Base-by-base conservation (phyloP, 192 early-diverging fungal genomes). In the Coemansia sp. region DNA sequence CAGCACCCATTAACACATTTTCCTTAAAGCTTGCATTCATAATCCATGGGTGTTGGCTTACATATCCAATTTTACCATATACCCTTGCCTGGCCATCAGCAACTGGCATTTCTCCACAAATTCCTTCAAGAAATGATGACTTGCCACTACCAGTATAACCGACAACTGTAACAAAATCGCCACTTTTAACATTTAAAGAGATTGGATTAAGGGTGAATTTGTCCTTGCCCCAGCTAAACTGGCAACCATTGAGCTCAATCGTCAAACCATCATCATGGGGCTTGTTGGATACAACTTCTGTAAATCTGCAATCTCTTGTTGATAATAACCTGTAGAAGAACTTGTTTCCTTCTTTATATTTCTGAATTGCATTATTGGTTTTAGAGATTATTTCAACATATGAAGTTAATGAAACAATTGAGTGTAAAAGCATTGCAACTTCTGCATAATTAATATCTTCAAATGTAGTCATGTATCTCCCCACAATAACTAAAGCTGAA, bases 101-200 rank as follows among this genome's bases (percentile, higher is more conserved):
- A 67, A 88, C 85, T 64, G 92, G 89, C 91, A 95, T 96, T 76
- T 98, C 96, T 5, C 84, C 81, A 51, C 85, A 77, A 22, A 89
- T 71, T 20, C 86, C 85, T 7, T 79, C 82, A 20, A 87, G 37
- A 14, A 89, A 63, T 0, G 87, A 89, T 1, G 87, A 85, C 62
- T 89, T 89, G n/a, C 88, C 88, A 45, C 75, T 75, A 17, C 88
- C 88, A 8, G 87, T 85, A 17, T 73, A 75, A 8, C 88, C 88
- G 2, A 86, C 76, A 9, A 89, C 63, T 2, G 73, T 75, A 8
- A 79, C 76, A 68, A 74, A 74, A 43, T 74, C 72, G 4, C 72
- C 66, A 37, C 32, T 8, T 34, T 70, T 69, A 3, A 75, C 63
- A 14, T 51, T 4, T 7, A 75, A 15, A 7, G 62, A 53, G 12